These are phyloP conservation scores for Nicotiana noctiflora DNA, from an alignment of 257 asterid genomes.

Conservation along the genomic window DNA sequence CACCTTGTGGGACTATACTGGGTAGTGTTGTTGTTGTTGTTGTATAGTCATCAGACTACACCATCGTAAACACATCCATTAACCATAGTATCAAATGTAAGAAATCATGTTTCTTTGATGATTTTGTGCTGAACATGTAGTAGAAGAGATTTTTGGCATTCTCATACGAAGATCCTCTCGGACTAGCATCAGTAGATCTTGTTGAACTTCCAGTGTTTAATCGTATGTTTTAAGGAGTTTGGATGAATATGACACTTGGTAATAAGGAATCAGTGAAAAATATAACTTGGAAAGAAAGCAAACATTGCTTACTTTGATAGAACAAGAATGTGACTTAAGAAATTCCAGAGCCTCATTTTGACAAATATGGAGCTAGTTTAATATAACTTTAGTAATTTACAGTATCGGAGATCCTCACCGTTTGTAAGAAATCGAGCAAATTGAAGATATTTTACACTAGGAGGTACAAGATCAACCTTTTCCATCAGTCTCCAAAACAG, in stretches of 20 bases:
- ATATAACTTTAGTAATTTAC: background rate
- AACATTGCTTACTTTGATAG: background rate
- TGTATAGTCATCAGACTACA: background rate
- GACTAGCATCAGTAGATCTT: background rate
- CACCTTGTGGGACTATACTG: too few species aligned
- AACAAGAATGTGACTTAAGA: background rate
- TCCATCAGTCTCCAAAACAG: slow-evolving; percentile 54
- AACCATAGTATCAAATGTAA: background rate
- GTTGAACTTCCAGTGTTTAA: background rate
- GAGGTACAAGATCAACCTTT: slow-evolving; percentile 59
- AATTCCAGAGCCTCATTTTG: background rate
- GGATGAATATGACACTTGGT: background rate
- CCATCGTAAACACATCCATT: background rate
- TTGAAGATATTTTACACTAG: slow-evolving; percentile 45
- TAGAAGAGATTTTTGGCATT: background rate
- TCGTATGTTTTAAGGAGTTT: background rate
- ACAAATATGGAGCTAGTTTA: background rate
- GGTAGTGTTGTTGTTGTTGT: too few species aligned
- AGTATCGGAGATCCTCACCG: slow-evolving; percentile 32
- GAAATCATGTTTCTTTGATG: background rate
- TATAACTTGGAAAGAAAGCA: background rate
- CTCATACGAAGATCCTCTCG: background rate
- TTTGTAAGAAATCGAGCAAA: slow-evolving; percentile 63
- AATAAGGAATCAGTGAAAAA: background rate
- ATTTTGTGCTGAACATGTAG: background rate